Evolutionary conservation across 257 asterid species (phyloP).

Genomic region (Cruciata laevipes): DNA sequence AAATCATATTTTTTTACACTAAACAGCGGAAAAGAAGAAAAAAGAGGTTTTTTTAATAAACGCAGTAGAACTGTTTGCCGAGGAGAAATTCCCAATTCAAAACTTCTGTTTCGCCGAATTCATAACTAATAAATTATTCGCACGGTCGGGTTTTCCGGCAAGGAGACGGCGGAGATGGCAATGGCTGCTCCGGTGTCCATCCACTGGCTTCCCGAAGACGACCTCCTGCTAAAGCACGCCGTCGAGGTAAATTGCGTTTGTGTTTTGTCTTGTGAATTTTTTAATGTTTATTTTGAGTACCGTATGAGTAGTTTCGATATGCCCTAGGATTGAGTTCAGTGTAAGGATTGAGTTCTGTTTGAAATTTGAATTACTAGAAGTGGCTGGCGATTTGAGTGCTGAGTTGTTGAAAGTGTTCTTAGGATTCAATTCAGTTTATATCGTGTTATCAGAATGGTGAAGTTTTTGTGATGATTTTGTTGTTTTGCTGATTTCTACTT

Average conservation of each 20-base stretch:
- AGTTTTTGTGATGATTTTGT: not conserved
- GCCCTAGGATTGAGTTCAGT: not conserved
- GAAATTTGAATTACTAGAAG: not conserved
- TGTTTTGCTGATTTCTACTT: not conserved
- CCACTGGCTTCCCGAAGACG: conserved; percentile 81
- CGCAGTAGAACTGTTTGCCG: not conserved
- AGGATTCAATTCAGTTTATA: not conserved
- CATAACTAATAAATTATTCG: not conserved
- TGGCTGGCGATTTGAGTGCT: too few species aligned
- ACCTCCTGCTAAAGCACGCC: conserved; percentile 72
- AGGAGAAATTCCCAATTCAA: not conserved
- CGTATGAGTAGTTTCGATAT: not conserved
- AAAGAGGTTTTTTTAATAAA: not conserved
- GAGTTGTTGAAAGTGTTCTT: not conserved
- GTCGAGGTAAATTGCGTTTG: conserved; percentile 51
- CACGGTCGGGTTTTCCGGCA: conserved; percentile 31
- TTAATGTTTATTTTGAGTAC: not conserved
- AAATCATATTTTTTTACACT: not conserved
- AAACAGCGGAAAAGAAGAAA: not conserved
- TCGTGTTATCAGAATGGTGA: not conserved
- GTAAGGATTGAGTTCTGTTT: not conserved
- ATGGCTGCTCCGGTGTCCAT: conserved; percentile 32
- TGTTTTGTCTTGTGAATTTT: not conserved
- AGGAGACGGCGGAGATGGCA: conserved; percentile 33
- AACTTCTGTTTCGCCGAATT: not conserved